Evolutionary conservation across 208 protist species (phyloP), one percentile per base, ranked within the genome.

Genomic region (Endotrypanum monterogeii): DNA sequence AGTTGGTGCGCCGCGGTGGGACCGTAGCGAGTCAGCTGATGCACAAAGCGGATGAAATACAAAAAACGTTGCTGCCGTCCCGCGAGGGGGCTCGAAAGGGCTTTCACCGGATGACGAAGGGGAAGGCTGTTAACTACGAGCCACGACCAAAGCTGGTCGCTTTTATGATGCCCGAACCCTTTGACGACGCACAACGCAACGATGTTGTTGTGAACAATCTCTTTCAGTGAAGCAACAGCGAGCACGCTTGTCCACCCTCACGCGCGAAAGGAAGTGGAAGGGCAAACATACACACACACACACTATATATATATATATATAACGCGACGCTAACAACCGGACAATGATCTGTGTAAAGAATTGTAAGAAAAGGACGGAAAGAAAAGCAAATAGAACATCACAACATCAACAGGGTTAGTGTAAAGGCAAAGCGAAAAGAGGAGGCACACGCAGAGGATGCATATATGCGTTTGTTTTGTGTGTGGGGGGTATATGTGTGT

Each of bases 71-170:
- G 56, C 77, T 79, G 52, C 73, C 83, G 9, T 69, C 78, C 23
- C 79, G 58, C 55, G 84, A 80, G 35, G 76, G 78, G 7, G 62
- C 79, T 16, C 90, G 86, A 56, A 88, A 89, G 60, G 90, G 90
- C 0, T 95, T 95, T 61, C 90, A 96, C 58, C 46, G 88, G 18
- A 62, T 93, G 35, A 96, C 92, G 30, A 96, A 96, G 79, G 92
- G 92, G 18, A 89, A 90, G 63, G 67, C 84, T 14, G 81, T 96
- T 4, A 86, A 88, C 73, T 96, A 94, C 67, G 90, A 93, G 71
- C 87, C 90, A 50, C 76, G 87, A 25, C 90, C 89, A 37, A 94
- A 94, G 84, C 65, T 96, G 11, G 90, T 96, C 23, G 90, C 90
- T 25, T 96, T 96, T 61, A 80, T 92, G 44, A 72, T 94, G 62